These are phyloP conservation scores for Talaromyces sp. DNA, from an alignment of 2,329 filamentous ascomycete species.

Conservation along the genomic window DNA sequence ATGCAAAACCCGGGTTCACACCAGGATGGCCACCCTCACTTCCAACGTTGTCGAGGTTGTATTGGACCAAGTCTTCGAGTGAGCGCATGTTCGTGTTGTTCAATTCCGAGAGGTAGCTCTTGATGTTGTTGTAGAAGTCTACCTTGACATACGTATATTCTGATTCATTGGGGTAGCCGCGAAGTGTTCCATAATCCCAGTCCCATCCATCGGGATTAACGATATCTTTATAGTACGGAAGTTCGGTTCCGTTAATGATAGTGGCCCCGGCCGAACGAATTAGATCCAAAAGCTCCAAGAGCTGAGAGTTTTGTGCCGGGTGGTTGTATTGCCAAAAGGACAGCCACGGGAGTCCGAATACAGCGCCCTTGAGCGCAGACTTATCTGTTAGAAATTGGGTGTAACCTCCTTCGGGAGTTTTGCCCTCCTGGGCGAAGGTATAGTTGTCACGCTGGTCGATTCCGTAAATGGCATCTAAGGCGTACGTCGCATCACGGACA, in stretches of 20 bases:
- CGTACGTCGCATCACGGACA: conserved; percentile 63
- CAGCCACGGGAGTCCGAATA: conserved; percentile 67
- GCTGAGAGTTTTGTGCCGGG: conserved; percentile 49
- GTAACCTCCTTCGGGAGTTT: conserved; percentile 55
- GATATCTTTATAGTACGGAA: conserved; percentile 58
- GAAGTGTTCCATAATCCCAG: conserved; percentile 63
- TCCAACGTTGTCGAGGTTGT: conserved; percentile 59
- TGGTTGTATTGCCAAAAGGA: conserved; percentile 65
- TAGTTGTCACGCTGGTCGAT: conserved; percentile 62
- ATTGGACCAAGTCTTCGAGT: conserved; percentile 63
- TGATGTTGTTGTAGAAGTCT: conserved; percentile 58
- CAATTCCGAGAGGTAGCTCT: conserved; percentile 59
- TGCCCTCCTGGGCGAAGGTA: conserved; percentile 54
- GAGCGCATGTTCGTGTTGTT: conserved; percentile 56
- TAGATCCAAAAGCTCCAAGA: conserved; percentile 50
- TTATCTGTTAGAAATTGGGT: conserved; percentile 53
- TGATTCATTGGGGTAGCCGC: conserved; percentile 65
- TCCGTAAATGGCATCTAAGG: conserved; percentile 65
- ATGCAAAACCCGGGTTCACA: conserved; percentile 60
- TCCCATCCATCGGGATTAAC: conserved; percentile 67
- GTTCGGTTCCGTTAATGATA: conserved; percentile 65
- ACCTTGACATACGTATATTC: conserved; percentile 71
- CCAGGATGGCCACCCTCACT: conserved; percentile 63
- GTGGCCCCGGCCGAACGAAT: conserved; percentile 61
- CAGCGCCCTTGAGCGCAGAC: conserved; percentile 54